Evolutionary conservation across 2,329 filamentous ascomycete genomes (phyloP).

Genomic region (Capronia americana): DNA sequence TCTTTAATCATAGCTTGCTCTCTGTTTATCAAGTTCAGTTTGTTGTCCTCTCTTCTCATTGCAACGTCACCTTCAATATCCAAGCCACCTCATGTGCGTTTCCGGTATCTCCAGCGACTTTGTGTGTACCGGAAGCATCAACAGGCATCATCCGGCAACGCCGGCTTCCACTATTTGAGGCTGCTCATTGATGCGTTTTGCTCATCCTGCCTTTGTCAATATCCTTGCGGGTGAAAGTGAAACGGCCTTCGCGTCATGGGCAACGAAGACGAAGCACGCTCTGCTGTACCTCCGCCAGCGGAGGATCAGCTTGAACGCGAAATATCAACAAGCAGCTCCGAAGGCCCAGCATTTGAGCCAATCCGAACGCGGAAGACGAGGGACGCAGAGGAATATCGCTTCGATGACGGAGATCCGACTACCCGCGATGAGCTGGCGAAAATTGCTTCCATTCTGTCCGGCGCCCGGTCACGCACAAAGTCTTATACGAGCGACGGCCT

Average conservation of each 20-base stretch:
- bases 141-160: not conserved
- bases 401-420: constrained; percentile 23
- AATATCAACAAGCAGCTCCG: constrained; percentile 46
- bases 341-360: constrained; percentile 31
- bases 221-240: not conserved
- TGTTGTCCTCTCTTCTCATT: not conserved
- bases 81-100: not conserved
- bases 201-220: not conserved
- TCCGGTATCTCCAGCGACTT: not conserved
- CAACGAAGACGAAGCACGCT: not conserved
- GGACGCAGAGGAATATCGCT: constrained; percentile 30
- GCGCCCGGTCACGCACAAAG: constrained; percentile 20
- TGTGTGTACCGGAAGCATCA: not conserved
- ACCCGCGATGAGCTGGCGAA: constrained; percentile 28
- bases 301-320: constrained; percentile 16
- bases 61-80: not conserved
- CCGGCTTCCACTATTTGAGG: not conserved
- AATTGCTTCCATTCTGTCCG: constrained; percentile 33
- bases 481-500: constrained; percentile 23
- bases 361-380: constrained; percentile 35
- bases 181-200: not conserved
- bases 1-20: not conserved
- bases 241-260: constrained; percentile 7
- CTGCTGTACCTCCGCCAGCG: not conserved
- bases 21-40: not conserved